These are phyloP conservation scores for Paramecium caudatum DNA, from an alignment of 73 alveolate genomes.

Conservation along the genomic window DNA sequence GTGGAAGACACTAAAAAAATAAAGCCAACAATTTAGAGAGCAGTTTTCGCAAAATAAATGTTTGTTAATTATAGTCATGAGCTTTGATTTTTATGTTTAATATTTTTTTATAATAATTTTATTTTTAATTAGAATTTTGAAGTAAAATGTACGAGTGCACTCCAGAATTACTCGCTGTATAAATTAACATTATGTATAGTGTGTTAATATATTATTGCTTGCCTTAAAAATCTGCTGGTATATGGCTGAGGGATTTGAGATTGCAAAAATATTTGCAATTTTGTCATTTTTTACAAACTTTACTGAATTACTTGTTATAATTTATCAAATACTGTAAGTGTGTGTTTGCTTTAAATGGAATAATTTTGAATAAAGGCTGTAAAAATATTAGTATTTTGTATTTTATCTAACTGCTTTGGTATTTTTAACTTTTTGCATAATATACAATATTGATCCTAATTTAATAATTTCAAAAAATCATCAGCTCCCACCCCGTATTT, in stretches of 20 bases:
- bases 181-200: not conserved
- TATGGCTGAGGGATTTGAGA: not conserved
- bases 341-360: too few relatives aligned
- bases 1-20: slow-evolving; percentile 30
- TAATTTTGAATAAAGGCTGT: too few relatives aligned
- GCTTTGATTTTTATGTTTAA: slow-evolving; percentile 1
- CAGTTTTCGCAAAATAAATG: not conserved
- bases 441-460: not conserved
- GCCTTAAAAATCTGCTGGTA: not conserved
- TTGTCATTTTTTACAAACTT: slow-evolving; percentile 15
- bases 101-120: too few relatives aligned
- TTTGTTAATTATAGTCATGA: slow-evolving; percentile 38
- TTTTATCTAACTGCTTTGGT: too few relatives aligned
- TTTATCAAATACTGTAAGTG: not conserved
- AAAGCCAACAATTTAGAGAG: slow-evolving; percentile 22
- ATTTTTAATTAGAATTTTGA: too few relatives aligned
- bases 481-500: not conserved
- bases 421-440: not conserved
- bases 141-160: too few relatives aligned
- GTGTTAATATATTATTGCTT: not conserved
- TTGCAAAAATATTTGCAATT: not conserved
- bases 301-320: not conserved
- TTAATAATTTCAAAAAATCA: not conserved
- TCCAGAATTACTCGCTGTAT: too few relatives aligned
- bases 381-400: too few relatives aligned